These are phyloP conservation scores for Prunella vulgaris DNA, from an alignment of 257 asterid genomes.

Conservation along the genomic window DNA sequence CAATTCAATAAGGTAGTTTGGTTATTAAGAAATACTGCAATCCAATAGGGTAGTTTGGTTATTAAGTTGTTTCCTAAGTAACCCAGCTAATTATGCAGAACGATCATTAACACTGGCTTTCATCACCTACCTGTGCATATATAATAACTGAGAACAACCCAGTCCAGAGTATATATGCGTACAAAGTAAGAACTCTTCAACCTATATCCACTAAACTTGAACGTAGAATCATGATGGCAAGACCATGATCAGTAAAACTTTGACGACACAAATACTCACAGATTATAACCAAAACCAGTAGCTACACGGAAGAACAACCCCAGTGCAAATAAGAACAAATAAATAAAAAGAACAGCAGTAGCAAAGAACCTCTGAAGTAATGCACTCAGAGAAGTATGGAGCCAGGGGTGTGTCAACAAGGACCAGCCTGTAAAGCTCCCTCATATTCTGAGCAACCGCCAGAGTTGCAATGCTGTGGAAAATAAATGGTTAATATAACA, in stretches of 20 bases:
- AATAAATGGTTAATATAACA: conserved; percentile 10
- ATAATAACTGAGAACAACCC: neutral
- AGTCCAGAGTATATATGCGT: neutral
- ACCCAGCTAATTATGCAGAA: neutral
- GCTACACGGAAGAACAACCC: neutral
- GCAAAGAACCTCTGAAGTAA: conserved; percentile 75
- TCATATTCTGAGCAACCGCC: conserved; percentile 93
- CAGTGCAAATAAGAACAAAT: neutral
- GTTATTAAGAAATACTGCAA: neutral
- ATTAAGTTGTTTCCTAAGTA: neutral
- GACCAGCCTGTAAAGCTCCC: conserved; percentile 90
- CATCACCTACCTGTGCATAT: neutral
- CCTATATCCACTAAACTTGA: neutral
- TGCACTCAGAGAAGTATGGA: conserved; percentile 89
- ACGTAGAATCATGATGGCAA: neutral
- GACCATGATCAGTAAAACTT: neutral
- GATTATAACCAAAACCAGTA: neutral
- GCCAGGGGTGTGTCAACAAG: conserved; percentile 95
- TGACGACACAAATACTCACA: neutral
- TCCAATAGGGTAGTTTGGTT: neutral
- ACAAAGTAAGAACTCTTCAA: neutral
- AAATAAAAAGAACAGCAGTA: neutral
- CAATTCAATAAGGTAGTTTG: neutral
- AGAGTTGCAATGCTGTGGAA: conserved; percentile 74
- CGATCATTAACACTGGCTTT: neutral